These are phyloP conservation scores for Sungouiella blattae DNA, from an alignment of 805 yeast species.

Conservation along the genomic window DNA sequence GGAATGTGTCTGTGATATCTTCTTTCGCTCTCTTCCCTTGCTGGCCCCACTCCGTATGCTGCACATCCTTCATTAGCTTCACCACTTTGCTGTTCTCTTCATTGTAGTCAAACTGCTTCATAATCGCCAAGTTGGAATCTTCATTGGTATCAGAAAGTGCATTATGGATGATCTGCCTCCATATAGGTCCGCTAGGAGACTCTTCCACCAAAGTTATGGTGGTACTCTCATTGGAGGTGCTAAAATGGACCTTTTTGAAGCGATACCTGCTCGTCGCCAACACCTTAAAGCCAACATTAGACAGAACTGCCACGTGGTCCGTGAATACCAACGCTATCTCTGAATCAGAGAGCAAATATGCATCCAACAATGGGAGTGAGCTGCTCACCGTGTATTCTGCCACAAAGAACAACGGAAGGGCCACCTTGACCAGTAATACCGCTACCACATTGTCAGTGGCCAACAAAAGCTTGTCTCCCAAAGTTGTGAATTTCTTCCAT, in stretches of 20 bases:
- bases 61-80: conserved; percentile 11
- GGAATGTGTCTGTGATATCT: conserved; percentile 15
- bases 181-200: conserved; percentile 9
- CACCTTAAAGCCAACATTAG: conserved; percentile 6
- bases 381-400: conserved; percentile 3
- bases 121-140: conserved; percentile 7
- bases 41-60: conserved; percentile 8
- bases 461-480: conserved; percentile 8
- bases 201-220: conserved; percentile 8
- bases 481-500: conserved; percentile 5
- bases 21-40: background rate
- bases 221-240: conserved; percentile 1
- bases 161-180: conserved; percentile 6
- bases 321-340: conserved; percentile 6
- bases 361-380: conserved; percentile 6
- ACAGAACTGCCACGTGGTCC: conserved; percentile 11
- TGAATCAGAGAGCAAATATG: conserved; percentile 4
- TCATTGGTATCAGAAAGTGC: background rate
- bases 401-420: conserved; percentile 1
- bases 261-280: conserved; percentile 8
- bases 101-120: conserved; percentile 7
- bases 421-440: conserved; percentile 2
- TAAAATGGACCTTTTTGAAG: conserved; percentile 2
- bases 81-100: conserved; percentile 13
- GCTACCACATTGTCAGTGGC: conserved; percentile 8